Percentiles rank a stretch among this genome's conserved stretches.
phyloP scores from a whole-genome alignment of 306 rosid species.

The Oemleria cerasiformis region DNA sequence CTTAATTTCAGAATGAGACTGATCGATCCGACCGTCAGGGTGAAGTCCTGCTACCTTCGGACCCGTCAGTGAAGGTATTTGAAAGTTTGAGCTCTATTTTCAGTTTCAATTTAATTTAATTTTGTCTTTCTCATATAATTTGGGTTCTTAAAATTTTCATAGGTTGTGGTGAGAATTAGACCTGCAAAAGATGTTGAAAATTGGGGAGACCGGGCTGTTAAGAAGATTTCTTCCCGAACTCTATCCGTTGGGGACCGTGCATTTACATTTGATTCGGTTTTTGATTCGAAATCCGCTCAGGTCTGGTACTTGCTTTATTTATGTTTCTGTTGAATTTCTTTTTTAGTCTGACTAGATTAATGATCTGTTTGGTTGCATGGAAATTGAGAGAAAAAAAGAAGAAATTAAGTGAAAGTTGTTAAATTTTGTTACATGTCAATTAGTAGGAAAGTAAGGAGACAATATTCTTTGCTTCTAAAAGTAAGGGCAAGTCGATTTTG shows the following conservation, averaged over 20 bases:
- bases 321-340: neutral
- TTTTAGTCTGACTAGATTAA: neutral
- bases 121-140: neutral
- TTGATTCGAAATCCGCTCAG: slow-evolving; percentile 69
- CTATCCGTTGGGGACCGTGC: slow-evolving; percentile 56
- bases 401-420: neutral
- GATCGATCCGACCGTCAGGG: slow-evolving; percentile 11
- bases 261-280: slow-evolving; percentile 68
- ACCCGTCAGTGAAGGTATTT: slow-evolving; percentile 33
- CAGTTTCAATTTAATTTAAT: neutral
- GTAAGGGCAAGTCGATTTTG: slow-evolving; percentile 13
- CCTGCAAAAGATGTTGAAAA: slow-evolving; percentile 42
- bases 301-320: slow-evolving; percentile 19
- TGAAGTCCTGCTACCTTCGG: slow-evolving; percentile 17
- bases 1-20: slow-evolving; percentile 21
- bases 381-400: neutral
- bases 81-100: neutral
- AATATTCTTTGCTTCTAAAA: neutral
- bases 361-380: neutral
- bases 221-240: slow-evolving; percentile 60
- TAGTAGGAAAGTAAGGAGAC: neutral
- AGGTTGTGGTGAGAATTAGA: slow-evolving; percentile 86
- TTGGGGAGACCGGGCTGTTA: slow-evolving; percentile 47
- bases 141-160: slow-evolving; percentile 11
- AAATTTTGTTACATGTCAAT: neutral